Percentiles rank a stretch among this genome's conserved stretches.
phyloP scores from a whole-genome alignment of 1,284 basidiomycete species.

The Ceratobasidium sp. region DNA sequence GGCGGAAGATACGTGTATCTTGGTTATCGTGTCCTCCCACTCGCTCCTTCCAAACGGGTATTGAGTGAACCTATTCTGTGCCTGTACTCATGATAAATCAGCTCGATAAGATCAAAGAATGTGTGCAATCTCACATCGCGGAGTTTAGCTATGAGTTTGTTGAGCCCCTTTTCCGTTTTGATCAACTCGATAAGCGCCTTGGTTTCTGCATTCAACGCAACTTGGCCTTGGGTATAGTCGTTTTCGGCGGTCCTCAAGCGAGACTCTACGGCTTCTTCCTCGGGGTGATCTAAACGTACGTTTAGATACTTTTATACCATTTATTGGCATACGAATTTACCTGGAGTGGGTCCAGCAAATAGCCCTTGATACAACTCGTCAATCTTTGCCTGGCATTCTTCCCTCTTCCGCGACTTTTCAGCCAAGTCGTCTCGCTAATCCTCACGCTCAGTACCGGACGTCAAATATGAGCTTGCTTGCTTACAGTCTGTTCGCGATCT shows the following conservation, averaged over 20 bases:
- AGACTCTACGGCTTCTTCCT: slow-evolving; percentile 19
- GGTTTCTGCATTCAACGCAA: not conserved
- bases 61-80: not conserved
- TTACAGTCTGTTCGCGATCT: slow-evolving; percentile 12
- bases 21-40: not conserved
- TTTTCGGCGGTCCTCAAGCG: not conserved
- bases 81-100: not conserved
- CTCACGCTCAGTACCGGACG: not conserved
- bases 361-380: slow-evolving; percentile 21
- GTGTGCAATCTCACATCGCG: slow-evolving; percentile 12
- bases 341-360: slow-evolving; percentile 21
- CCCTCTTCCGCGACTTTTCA: not conserved
- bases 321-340: not conserved
- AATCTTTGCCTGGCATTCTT: slow-evolving; percentile 9
- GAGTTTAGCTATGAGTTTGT: not conserved
- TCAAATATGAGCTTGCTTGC: not conserved
- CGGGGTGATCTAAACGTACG: slow-evolving; percentile 1
- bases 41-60: not conserved
- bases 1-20: not conserved
- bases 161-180: not conserved
- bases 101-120: not conserved
- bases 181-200: slow-evolving; percentile 9
- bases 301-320: not conserved
- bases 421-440: not conserved
- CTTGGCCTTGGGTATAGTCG: not conserved